Conservation (phyloP, 495 filamentous ascomycete genomes). For the Podospora didyma region DNA sequence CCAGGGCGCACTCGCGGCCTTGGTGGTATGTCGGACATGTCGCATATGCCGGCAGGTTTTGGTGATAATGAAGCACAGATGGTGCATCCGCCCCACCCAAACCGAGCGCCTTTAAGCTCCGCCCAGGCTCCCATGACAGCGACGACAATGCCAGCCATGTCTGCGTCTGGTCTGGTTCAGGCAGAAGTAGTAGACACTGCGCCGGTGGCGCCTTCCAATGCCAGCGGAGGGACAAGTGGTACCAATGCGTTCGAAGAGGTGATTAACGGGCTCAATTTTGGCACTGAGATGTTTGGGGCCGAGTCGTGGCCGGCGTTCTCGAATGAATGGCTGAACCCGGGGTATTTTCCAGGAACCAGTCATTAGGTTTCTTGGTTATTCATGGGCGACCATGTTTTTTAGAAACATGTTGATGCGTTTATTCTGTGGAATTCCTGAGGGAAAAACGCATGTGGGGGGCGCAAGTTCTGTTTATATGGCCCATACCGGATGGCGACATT, state of each 20-base stretch:
- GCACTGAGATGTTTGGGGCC: constrained; percentile 18
- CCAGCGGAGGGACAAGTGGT: constrained; percentile 20
- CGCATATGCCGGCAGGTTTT: constrained; percentile 20
- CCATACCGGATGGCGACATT: constrained; percentile 7
- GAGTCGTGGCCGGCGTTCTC: constrained; percentile 21
- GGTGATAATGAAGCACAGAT: constrained; percentile 7
- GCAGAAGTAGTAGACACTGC: neutral
- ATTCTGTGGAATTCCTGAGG: neutral
- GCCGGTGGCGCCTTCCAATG: constrained; percentile 16
- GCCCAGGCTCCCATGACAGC: neutral
- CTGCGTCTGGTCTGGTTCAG: neutral
- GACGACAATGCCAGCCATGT: neutral
- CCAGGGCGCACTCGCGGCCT: constrained; percentile 6
- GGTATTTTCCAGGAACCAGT: neutral
- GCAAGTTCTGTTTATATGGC: neutral
- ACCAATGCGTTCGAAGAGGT: constrained; percentile 29
- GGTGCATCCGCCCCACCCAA: neutral
- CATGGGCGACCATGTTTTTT: neutral
- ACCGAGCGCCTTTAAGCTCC: neutral
- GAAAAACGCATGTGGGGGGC: too few relatives aligned
- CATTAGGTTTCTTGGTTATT: neutral
- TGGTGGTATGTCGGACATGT: constrained; percentile 7
- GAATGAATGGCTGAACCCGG: neutral
- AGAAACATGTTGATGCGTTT: neutral
- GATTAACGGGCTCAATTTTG: constrained; percentile 23